Evolutionary conservation across 2,329 filamentous ascomycete genomes (phyloP).

Genomic region (Corynespora cassiicola): DNA sequence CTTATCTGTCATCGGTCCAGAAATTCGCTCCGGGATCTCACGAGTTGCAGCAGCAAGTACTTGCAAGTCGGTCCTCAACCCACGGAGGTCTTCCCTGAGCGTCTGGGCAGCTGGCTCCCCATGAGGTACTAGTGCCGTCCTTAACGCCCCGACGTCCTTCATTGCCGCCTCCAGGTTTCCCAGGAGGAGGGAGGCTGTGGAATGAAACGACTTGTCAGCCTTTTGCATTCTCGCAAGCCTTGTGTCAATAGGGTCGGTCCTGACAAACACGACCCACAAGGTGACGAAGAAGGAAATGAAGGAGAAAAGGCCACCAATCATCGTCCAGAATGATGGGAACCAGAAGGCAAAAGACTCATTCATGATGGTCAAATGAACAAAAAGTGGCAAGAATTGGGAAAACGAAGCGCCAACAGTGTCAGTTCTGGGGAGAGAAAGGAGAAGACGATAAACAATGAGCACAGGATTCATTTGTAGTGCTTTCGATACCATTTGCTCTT

Average conservation of each 20-base stretch:
- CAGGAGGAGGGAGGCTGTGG: background rate
- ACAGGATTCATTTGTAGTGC: constrained; percentile 1
- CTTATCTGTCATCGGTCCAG: too few relatives aligned
- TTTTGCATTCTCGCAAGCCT: background rate
- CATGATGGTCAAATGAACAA: constrained; percentile 11
- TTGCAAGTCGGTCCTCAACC: constrained; percentile 14
- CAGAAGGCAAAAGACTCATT: constrained; percentile 9
- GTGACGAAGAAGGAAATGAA: constrained; percentile 3
- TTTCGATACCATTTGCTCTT: background rate
- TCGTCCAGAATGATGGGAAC: constrained; percentile 9
- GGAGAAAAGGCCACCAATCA: constrained; percentile 9
- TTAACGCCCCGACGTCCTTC: constrained; percentile 6
- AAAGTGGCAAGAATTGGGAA: background rate
- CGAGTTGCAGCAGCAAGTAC: constrained; percentile 7
- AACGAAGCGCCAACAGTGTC: constrained; percentile 7
- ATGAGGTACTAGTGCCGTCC: constrained; percentile 3
- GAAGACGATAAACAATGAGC: background rate
- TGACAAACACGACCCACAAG: constrained; percentile 3
- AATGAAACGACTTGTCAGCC: background rate
- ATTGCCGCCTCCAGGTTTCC: background rate
- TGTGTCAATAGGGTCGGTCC: background rate
- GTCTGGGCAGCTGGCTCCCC: constrained; percentile 7
- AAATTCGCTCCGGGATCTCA: constrained; percentile 10
- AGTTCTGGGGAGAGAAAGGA: constrained; percentile 4
- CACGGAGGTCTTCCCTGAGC: constrained; percentile 3